These are phyloP conservation scores for Candida sanyiensis DNA, from an alignment of 805 yeast species.

Conservation along the genomic window DNA sequence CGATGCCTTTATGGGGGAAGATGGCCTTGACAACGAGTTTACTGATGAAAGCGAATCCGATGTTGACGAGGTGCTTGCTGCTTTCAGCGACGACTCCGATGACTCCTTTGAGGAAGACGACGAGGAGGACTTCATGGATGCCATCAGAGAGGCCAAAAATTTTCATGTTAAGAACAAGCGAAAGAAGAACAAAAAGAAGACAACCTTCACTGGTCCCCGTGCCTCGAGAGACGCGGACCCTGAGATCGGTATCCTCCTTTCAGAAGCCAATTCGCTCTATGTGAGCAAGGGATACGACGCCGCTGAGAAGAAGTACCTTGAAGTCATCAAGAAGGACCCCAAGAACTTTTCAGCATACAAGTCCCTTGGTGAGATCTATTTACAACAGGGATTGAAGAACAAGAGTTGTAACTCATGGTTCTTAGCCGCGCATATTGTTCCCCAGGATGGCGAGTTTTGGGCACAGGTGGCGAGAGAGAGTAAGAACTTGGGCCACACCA, in stretches of 20 bases:
- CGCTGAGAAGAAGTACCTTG: slow-evolving; percentile 56
- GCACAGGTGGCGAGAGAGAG: slow-evolving; percentile 66
- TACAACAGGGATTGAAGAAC: slow-evolving; percentile 56
- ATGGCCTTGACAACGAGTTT: slow-evolving; percentile 13
- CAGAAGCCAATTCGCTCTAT: slow-evolving; percentile 77
- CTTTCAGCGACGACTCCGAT: slow-evolving; percentile 31
- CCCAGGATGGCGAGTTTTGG: slow-evolving; percentile 76
- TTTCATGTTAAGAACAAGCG: slow-evolving; percentile 43
- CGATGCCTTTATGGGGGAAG: slow-evolving; percentile 18
- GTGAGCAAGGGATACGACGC: slow-evolving; percentile 54
- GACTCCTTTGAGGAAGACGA: slow-evolving; percentile 35
- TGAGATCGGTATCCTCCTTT: slow-evolving; percentile 59
- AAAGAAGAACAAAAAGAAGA: slow-evolving; percentile 29
- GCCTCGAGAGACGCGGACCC: slow-evolving; percentile 52
- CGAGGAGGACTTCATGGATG: slow-evolving; percentile 49
- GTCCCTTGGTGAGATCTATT: slow-evolving; percentile 79
- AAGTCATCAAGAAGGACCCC: slow-evolving; percentile 73
- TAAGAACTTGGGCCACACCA: slow-evolving; percentile 55
- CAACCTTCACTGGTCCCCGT: slow-evolving; percentile 28
- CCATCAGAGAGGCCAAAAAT: slow-evolving; percentile 61
- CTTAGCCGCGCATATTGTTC: slow-evolving; percentile 70
- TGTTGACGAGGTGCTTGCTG: slow-evolving; percentile 32
- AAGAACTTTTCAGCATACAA: slow-evolving; percentile 79
- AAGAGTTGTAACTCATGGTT: slow-evolving; percentile 80
- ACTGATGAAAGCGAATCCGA: slow-evolving; percentile 15